Percentiles rank a stretch among this genome's conserved stretches.
Evolutionary conservation across 1,139 yeast genomes (phyloP).

Genomic region (Arxiozyma bovina): DNA sequence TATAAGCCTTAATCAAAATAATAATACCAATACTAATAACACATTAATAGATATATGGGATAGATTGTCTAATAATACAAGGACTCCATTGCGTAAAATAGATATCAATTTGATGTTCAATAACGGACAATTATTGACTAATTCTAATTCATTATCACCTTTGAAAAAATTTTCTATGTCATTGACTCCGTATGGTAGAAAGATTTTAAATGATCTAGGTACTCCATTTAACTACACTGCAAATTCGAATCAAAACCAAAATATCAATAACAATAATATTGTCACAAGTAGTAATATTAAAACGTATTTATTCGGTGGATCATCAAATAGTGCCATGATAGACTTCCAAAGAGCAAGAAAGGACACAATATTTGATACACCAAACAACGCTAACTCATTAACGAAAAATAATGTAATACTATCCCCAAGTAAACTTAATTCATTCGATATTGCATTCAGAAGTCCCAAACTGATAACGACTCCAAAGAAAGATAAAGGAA

Average conservation of each 20-base stretch:
- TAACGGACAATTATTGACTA: constrained; percentile 12
- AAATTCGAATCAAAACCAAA: neutral
- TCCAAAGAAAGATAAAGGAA: neutral
- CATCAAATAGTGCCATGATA: constrained; percentile 29
- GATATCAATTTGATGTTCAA: constrained; percentile 29
- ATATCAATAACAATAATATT: constrained; percentile 2
- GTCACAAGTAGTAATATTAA: constrained; percentile 5
- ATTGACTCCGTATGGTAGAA: constrained; percentile 29
- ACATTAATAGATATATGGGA: constrained; percentile 3
- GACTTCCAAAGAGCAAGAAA: constrained; percentile 30
- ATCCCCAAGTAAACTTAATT: neutral
- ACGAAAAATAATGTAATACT: neutral
- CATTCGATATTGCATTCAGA: neutral
- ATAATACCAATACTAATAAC: constrained; percentile 7
- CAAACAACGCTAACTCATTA: neutral
- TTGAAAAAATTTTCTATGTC: constrained; percentile 23
- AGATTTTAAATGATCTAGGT: constrained; percentile 24
- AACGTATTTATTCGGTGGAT: constrained; percentile 6
- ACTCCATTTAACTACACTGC: constrained; percentile 20
- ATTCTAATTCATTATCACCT: constrained; percentile 23
- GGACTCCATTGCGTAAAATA: constrained; percentile 27
- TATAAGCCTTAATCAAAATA: constrained; percentile 4
- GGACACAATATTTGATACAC: constrained; percentile 11
- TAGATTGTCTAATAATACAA: constrained; percentile 5
- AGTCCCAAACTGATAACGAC: constrained; percentile 8